A percentile compares a stretch with the other conserved stretches of the same genome.
These are phyloP conservation scores for Xylaria intraflava DNA, from an alignment of 495 filamentous ascomycete species.

Conservation along the genomic window DNA sequence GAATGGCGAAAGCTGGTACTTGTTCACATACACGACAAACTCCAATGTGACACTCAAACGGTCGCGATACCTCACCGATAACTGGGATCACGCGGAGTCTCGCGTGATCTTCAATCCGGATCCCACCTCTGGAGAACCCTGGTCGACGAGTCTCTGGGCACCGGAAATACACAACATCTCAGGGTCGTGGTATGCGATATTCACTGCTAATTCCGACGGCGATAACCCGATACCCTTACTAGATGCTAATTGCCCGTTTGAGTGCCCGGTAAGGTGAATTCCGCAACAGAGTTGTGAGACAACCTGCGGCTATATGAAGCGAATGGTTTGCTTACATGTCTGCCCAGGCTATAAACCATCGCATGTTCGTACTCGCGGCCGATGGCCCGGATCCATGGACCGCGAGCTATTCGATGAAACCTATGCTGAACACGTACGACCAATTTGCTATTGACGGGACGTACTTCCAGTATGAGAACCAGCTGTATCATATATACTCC, in stretches of 20 bases:
- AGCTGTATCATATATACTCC: conserved; percentile 45
- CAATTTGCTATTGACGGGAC: conserved; percentile 49
- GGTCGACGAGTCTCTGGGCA: conserved; percentile 43
- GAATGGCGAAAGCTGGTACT: conserved; percentile 27
- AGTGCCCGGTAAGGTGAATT: conserved; percentile 29
- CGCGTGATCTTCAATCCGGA: conserved; percentile 33
- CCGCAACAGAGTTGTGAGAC: not conserved
- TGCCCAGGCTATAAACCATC: conserved; percentile 41
- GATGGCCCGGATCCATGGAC: conserved; percentile 37
- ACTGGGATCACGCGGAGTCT: conserved; percentile 40
- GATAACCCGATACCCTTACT: conserved; percentile 23
- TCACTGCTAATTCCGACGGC: conserved; percentile 40
- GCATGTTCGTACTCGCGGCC: conserved; percentile 45
- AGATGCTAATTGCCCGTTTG: conserved; percentile 26
- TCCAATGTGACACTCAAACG: conserved; percentile 28
- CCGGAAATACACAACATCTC: conserved; percentile 43
- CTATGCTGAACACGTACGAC: conserved; percentile 43
- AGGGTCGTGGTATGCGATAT: conserved; percentile 45
- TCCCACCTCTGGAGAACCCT: conserved; percentile 31
- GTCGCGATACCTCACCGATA: conserved; percentile 29
- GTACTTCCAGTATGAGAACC: conserved; percentile 35
- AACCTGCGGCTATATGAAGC: not conserved
- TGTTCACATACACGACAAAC: conserved; percentile 29
- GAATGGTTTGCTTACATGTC: conserved; percentile 25
- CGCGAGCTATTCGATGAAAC: conserved; percentile 33